A percentile compares a stretch with the other conserved stretches of the same genome.
phyloP scores from a whole-genome alignment of 208 protist species.

The Phytomonas sp. region DNA sequence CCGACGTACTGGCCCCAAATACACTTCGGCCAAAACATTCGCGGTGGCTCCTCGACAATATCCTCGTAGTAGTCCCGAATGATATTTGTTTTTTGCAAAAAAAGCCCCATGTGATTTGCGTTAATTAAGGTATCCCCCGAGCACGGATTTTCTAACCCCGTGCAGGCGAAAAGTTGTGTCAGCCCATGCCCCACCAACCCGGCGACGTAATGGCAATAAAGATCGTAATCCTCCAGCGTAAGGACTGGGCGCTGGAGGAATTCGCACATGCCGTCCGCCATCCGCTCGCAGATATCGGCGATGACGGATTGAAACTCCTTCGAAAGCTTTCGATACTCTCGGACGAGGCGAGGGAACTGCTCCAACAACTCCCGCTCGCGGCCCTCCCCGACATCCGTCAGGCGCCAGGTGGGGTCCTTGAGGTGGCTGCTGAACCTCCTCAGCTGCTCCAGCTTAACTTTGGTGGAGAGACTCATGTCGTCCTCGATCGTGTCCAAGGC shows the following conservation, averaged over 20 bases:
- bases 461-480: slow-evolving; percentile 78
- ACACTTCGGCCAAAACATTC: slow-evolving; percentile 92
- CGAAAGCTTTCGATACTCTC: slow-evolving; percentile 54
- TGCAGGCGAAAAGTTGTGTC: slow-evolving; percentile 80
- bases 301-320: slow-evolving; percentile 86
- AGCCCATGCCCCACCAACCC: slow-evolving; percentile 95
- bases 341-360: slow-evolving; percentile 54
- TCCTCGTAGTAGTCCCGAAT: slow-evolving; percentile 97
- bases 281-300: slow-evolving; percentile 83
- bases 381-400: slow-evolving; percentile 50
- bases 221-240: slow-evolving; percentile 84
- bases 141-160: slow-evolving; percentile 69
- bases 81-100: slow-evolving; percentile 98
- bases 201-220: slow-evolving; percentile 97
- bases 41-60: slow-evolving; percentile 75
- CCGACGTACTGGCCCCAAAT: slow-evolving; percentile 77
- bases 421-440: slow-evolving; percentile 71
- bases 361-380: slow-evolving; percentile 67
- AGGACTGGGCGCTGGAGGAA: slow-evolving; percentile 79
- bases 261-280: slow-evolving; percentile 93
- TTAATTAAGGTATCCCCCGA: slow-evolving; percentile 52
- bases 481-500: slow-evolving; percentile 94
- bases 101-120: slow-evolving; percentile 94
- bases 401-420: slow-evolving; percentile 35
- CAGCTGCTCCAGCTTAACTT: slow-evolving; percentile 63